phyloP scores from a whole-genome alignment of 2,329 filamentous ascomycete species.

The Cytospora chrysosperma region DNA sequence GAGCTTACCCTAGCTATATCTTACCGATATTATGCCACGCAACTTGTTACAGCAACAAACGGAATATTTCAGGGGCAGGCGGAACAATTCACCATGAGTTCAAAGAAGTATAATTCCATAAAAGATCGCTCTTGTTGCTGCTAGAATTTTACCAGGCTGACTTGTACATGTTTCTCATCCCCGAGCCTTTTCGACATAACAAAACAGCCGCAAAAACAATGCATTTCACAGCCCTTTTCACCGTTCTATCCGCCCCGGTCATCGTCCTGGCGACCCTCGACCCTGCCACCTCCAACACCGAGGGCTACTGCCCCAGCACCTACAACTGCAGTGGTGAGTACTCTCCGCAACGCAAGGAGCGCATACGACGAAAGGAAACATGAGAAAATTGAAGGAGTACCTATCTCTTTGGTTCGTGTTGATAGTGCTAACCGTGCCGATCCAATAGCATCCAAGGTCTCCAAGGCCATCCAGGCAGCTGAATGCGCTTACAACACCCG shows the following conservation, averaged over 20 bases:
- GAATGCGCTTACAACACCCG: constrained; percentile 41
- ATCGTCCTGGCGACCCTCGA: constrained; percentile 32
- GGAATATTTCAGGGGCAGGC: background rate
- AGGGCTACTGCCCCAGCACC: constrained; percentile 34
- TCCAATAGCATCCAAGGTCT: constrained; percentile 31
- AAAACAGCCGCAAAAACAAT: constrained; percentile 10
- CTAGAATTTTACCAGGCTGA: background rate
- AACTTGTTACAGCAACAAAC: background rate
- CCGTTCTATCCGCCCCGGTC: constrained; percentile 14
- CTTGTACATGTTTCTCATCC: background rate
- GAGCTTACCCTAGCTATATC: constrained; percentile 1
- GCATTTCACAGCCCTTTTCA: constrained; percentile 17
- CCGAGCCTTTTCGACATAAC: background rate
- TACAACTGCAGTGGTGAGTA: constrained; percentile 29
- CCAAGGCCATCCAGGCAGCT: constrained; percentile 38
- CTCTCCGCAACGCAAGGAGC: background rate
- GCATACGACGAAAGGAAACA: too few relatives aligned
- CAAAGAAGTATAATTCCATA: background rate
- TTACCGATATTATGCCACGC: constrained; percentile 13
- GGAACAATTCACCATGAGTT: background rate
- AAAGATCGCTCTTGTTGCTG: background rate
- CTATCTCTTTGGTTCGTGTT: background rate
- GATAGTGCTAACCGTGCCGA: background rate
- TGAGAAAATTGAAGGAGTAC: background rate
- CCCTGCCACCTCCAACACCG: constrained; percentile 36